Conservation (phyloP, 805 yeast genomes). For the Yarrowia sp. region DNA sequence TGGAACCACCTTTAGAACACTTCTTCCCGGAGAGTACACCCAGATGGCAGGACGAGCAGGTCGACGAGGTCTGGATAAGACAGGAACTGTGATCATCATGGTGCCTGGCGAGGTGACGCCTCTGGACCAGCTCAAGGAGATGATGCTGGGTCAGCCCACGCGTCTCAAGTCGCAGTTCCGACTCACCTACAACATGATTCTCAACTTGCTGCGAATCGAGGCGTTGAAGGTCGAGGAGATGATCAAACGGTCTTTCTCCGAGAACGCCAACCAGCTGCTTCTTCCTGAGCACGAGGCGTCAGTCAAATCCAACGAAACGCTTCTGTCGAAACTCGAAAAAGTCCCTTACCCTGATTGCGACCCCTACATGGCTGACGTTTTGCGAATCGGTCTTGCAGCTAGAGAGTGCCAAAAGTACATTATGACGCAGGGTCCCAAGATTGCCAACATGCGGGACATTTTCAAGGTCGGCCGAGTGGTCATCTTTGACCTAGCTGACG, state of each 20-base stretch:
- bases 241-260: slow-evolving; percentile 95
- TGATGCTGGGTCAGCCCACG: slow-evolving; percentile 87
- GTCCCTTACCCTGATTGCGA: slow-evolving; percentile 25
- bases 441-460: slow-evolving; percentile 40
- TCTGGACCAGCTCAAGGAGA: slow-evolving; percentile 68
- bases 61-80: slow-evolving; percentile 90
- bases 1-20: slow-evolving; percentile 79
- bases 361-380: slow-evolving; percentile 3
- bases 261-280: slow-evolving; percentile 82
- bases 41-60: slow-evolving; percentile 99
- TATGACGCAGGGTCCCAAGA: slow-evolving; percentile 12
- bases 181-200: slow-evolving; percentile 92
- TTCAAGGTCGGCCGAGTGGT: slow-evolving; percentile 58
- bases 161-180: slow-evolving; percentile 91
- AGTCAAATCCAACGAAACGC: slow-evolving; percentile 60
- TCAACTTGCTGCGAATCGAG: slow-evolving; percentile 88
- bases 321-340: slow-evolving; percentile 53
- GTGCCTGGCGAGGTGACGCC: slow-evolving; percentile 54
- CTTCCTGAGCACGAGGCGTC: slow-evolving; percentile 83
- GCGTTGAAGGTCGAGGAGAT: slow-evolving; percentile 95
- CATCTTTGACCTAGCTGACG: slow-evolving; percentile 48
- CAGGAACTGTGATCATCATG: slow-evolving; percentile 95
- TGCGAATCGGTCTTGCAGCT: slow-evolving; percentile 15
- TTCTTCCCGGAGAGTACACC: slow-evolving; percentile 95
- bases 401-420: slow-evolving; percentile 4